phyloP scores from a whole-genome alignment of 768 basidiomycete genomes.

The Leccinum fibrillosum region DNA sequence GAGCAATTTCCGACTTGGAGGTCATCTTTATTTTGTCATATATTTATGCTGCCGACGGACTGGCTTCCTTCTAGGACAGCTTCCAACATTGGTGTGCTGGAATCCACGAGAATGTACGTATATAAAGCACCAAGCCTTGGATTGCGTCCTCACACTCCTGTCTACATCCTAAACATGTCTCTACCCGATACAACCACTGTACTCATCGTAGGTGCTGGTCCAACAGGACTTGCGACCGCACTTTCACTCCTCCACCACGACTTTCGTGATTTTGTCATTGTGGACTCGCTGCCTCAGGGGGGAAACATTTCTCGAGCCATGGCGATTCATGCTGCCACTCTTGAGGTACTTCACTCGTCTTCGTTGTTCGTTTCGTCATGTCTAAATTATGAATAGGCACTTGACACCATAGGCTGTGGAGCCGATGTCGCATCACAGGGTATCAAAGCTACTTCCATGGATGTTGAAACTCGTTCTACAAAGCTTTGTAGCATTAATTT shows the following conservation, averaged over 20 bases:
- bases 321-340: constrained; percentile 48
- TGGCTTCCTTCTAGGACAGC: neutral
- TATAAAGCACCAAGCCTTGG: neutral
- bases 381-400: constrained; percentile 38
- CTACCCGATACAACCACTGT: constrained; percentile 38
- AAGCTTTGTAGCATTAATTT: constrained; percentile 32
- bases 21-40: neutral
- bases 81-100: neutral
- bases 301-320: constrained; percentile 42
- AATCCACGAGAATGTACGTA: neutral
- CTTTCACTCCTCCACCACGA: constrained; percentile 42
- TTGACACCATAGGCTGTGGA: constrained; percentile 40
- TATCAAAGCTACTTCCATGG: constrained; percentile 27
- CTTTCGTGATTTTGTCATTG: constrained; percentile 38
- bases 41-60: neutral
- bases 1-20: neutral
- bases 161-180: constrained; percentile 9
- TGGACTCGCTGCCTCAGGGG: constrained; percentile 33
- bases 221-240: constrained; percentile 45
- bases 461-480: constrained; percentile 30
- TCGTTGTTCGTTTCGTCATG: constrained; percentile 9
- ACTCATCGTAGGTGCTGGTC: constrained; percentile 51
- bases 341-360: constrained; percentile 38
- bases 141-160: neutral
- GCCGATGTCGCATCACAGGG: constrained; percentile 38